A percentile compares a stretch with the other conserved stretches of the same genome.
Conservation (phyloP, 768 basidiomycete species). For the Agaricus sinodeliciosus region DNA sequence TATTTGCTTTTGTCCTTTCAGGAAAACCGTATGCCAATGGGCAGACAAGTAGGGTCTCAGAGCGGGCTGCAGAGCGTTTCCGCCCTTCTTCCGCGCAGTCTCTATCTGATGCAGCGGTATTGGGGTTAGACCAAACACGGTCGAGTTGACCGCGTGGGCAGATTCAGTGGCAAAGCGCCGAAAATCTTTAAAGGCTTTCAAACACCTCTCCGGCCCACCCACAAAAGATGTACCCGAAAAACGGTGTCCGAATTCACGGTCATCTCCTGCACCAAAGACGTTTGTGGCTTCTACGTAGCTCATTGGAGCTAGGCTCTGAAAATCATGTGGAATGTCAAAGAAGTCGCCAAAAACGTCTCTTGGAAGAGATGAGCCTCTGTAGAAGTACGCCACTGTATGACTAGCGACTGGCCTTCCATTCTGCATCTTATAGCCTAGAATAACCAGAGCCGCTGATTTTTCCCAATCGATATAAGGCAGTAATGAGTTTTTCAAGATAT, state of each 20-base stretch:
- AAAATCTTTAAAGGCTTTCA: conserved; percentile 26
- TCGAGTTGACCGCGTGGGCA: conserved; percentile 19
- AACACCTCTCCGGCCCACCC: conserved; percentile 21
- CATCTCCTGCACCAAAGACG: conserved; percentile 22
- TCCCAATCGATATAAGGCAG: not conserved
- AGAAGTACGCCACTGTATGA: conserved; percentile 27
- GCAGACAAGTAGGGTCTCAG: conserved; percentile 27
- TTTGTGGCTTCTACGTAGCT: conserved; percentile 30
- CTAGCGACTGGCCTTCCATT: conserved; percentile 17
- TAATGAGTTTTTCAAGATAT: not conserved
- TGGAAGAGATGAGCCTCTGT: conserved; percentile 29
- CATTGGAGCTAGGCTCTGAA: conserved; percentile 20
- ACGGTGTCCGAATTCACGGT: conserved; percentile 25
- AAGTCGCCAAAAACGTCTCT: conserved; percentile 30
- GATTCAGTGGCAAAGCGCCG: conserved; percentile 19
- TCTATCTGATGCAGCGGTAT: conserved; percentile 27
- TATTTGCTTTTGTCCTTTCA: conserved; percentile 14
- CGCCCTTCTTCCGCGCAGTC: conserved; percentile 25
- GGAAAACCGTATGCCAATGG: conserved; percentile 25
- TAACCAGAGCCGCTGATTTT: not conserved
- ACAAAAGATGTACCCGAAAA: conserved; percentile 32
- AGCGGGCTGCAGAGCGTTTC: conserved; percentile 32
- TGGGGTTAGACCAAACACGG: conserved; percentile 31
- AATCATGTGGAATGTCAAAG: conserved; percentile 27
- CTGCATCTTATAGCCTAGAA: conserved; percentile 16